Conservation (phyloP, 495 filamentous ascomycete genomes). For the Elasticomyces elasticus region DNA sequence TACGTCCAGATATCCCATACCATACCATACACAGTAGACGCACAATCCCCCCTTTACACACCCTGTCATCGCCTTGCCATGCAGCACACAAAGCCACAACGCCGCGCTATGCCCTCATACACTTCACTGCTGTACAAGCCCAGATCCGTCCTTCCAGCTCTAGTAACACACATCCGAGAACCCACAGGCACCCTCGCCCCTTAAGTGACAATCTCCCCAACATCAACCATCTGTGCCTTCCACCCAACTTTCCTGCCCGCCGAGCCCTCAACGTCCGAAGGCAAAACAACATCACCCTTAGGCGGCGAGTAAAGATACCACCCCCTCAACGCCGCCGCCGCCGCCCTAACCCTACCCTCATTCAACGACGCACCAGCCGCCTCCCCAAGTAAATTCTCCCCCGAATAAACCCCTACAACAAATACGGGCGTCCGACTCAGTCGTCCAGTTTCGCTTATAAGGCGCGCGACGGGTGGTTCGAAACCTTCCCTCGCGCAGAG, state of each 20-base stretch:
- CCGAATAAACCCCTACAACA: slow-evolving; percentile 88
- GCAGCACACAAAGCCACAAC: background rate
- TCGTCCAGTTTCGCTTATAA: slow-evolving; percentile 82
- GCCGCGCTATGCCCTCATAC: slow-evolving; percentile 7
- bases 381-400: slow-evolving; percentile 80
- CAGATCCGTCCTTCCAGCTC: background rate
- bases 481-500: slow-evolving; percentile 85
- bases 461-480: slow-evolving; percentile 72
- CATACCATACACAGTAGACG: background rate
- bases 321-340: slow-evolving; percentile 72
- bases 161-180: slow-evolving; percentile 4
- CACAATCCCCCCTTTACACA: background rate
- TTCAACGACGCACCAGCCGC: slow-evolving; percentile 63
- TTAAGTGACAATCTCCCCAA: slow-evolving; percentile 79
- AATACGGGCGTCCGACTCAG: slow-evolving; percentile 74
- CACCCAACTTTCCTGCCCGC: slow-evolving; percentile 49
- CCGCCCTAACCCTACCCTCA: slow-evolving; percentile 65
- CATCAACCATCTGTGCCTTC: slow-evolving; percentile 78
- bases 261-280: slow-evolving; percentile 63
- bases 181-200: slow-evolving; percentile 4
- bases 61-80: background rate
- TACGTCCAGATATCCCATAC: background rate
- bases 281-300: slow-evolving; percentile 48
- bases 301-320: slow-evolving; percentile 93
- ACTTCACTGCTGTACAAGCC: background rate